These are phyloP conservation scores for Ambrosiella xylebori DNA, from an alignment of 2,329 filamentous ascomycete genomes.

Conservation along the genomic window DNA sequence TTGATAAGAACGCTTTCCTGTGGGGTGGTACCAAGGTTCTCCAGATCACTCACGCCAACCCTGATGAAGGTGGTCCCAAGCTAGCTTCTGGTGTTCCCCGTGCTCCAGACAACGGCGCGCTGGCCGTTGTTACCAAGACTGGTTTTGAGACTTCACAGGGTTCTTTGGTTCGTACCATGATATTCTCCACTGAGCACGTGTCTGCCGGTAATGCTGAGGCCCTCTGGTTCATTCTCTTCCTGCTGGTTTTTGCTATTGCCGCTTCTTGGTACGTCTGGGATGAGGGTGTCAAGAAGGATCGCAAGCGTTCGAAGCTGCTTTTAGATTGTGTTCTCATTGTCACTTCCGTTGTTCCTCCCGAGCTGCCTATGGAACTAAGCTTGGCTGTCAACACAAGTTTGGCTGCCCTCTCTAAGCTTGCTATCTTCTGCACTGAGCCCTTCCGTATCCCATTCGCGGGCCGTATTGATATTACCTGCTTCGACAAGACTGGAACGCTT, in stretches of 20 bases:
- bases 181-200: slow-evolving; percentile 95
- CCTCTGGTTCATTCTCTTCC: slow-evolving; percentile 91
- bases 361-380: slow-evolving; percentile 94
- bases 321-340: slow-evolving; percentile 95
- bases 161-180: slow-evolving; percentile 96
- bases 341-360: slow-evolving; percentile 94
- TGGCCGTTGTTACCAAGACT: slow-evolving; percentile 91
- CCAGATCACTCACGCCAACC: slow-evolving; percentile 76
- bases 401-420: slow-evolving; percentile 81
- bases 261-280: slow-evolving; percentile 99
- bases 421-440: slow-evolving; percentile 97
- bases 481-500: slow-evolving; percentile 94
- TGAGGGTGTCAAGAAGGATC: slow-evolving; percentile 83
- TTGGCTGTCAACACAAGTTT: slow-evolving; percentile 95
- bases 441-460: slow-evolving; percentile 96
- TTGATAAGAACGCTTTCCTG: slow-evolving; percentile 93
- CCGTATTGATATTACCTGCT: slow-evolving; percentile 89
- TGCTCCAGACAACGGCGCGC: slow-evolving; percentile 84
- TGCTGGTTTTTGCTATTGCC: slow-evolving; percentile 87
- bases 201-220: slow-evolving; percentile 97
- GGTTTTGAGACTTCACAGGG: slow-evolving; percentile 98
- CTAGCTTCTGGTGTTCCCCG: slow-evolving; percentile 58
- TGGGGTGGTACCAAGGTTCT: slow-evolving; percentile 96
- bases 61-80: slow-evolving; percentile 55
- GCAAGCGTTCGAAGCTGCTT: slow-evolving; percentile 92